Percentiles rank a stretch among this genome's conserved stretches.
These are phyloP conservation scores for Torrubiellomyces zombiae DNA, from an alignment of 2,329 filamentous ascomycete genomes.

Conservation along the genomic window DNA sequence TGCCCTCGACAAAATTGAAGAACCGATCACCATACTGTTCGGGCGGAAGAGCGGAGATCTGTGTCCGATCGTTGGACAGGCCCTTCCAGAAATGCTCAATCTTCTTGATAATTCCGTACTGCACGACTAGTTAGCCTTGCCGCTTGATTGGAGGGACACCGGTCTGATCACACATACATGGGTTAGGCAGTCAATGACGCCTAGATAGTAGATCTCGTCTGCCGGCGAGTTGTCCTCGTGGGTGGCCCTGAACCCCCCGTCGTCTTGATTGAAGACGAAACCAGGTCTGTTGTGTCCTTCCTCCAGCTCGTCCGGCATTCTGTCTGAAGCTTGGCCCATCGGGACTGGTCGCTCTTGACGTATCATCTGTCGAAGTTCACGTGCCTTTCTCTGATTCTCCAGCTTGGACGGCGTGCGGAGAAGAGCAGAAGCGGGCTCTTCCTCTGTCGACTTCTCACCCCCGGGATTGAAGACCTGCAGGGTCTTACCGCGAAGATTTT, in stretches of 20 bases:
- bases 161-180: conserved; percentile 49
- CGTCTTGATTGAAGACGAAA: conserved; percentile 82
- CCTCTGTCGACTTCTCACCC: conserved; percentile 39
- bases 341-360: conserved; percentile 87
- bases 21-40: conserved; percentile 88
- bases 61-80: conserved; percentile 60
- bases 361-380: conserved; percentile 81
- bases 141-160: conserved; percentile 1
- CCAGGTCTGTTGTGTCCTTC: conserved; percentile 52
- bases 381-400: conserved; percentile 79
- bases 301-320: conserved; percentile 81
- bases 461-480: conserved; percentile 88
- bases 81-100: conserved; percentile 97
- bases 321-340: conserved; percentile 64
- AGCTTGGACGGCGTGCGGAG: conserved; percentile 85
- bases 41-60: conserved; percentile 87
- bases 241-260: conserved; percentile 83
- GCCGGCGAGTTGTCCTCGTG: conserved; percentile 74
- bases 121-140: conserved; percentile 11
- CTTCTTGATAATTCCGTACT: conserved; percentile 92
- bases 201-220: conserved; percentile 93
- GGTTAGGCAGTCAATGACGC: conserved; percentile 95
- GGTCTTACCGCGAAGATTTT: conserved; percentile 79
- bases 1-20: conserved; percentile 74
- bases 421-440: conserved; percentile 49